These are phyloP conservation scores for Fusarium sp. DNA, from an alignment of 2,329 filamentous ascomycete species.

Conservation along the genomic window DNA sequence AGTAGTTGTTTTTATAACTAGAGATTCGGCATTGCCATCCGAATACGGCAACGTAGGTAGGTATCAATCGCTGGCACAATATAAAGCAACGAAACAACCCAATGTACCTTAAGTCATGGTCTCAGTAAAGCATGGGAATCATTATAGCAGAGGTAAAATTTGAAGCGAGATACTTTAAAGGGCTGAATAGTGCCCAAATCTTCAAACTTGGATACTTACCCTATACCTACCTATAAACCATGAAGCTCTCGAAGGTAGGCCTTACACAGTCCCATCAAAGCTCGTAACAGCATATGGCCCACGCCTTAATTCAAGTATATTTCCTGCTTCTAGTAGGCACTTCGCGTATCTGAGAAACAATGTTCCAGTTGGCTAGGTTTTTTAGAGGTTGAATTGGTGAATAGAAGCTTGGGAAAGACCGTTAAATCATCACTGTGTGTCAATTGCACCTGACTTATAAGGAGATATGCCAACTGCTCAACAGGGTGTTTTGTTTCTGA, in stretches of 20 bases:
- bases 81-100: conserved; percentile 59
- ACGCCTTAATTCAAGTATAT: not conserved
- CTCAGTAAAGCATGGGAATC: not conserved
- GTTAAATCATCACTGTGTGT: not conserved
- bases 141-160: not conserved
- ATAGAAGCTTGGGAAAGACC: not conserved
- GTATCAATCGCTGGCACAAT: not conserved
- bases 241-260: too few relatives aligned
- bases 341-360: not conserved
- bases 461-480: not conserved
- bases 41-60: conserved; percentile 28
- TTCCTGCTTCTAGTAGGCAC: not conserved
- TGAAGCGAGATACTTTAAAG: not conserved
- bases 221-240: too few relatives aligned
- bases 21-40: conserved; percentile 1
- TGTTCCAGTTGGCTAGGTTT: not conserved
- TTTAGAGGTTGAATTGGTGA: not conserved
- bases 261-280: too few relatives aligned
- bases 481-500: not conserved
- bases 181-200: not conserved
- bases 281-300: too few relatives aligned
- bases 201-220: not conserved
- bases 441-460: not conserved
- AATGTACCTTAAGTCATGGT: not conserved
- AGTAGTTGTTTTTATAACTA: not conserved